These are phyloP conservation scores for Gynandropsis gynandra DNA, from an alignment of 345 rosid species.

Conservation along the genomic window DNA sequence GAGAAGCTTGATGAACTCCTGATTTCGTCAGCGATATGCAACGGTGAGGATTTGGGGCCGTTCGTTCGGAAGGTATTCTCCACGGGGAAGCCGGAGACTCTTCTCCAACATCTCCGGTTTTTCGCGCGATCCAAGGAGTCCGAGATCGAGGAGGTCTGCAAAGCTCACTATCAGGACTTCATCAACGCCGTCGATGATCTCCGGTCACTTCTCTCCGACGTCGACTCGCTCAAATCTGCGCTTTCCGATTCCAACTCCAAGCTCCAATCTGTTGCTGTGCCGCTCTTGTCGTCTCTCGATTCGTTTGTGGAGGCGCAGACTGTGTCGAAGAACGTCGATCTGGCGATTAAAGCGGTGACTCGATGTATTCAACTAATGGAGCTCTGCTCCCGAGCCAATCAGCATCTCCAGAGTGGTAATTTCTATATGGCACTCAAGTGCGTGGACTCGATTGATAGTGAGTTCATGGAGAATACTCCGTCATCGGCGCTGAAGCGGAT, in stretches of 20 bases:
- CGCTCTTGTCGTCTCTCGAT: slow-evolving; percentile 74
- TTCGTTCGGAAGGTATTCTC: slow-evolving; percentile 80
- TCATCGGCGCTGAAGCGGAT: slow-evolving; percentile 71
- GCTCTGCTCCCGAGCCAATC: slow-evolving; percentile 67
- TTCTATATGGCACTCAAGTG: slow-evolving; percentile 88
- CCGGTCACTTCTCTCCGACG: slow-evolving; percentile 94
- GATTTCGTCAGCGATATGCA: slow-evolving; percentile 83
- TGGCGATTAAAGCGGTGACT: slow-evolving; percentile 48
- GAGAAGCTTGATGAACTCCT: slow-evolving; percentile 76
- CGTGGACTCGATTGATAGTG: slow-evolving; percentile 61
- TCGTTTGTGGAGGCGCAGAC: slow-evolving; percentile 65
- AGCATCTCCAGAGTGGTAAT: slow-evolving; percentile 54
- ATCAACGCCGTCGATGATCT: slow-evolving; percentile 96
- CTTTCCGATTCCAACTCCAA: slow-evolving; percentile 78
- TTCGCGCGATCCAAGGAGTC: slow-evolving; percentile 86
- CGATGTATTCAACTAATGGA: slow-evolving; percentile 62
- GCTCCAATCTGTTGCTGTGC: slow-evolving; percentile 76
- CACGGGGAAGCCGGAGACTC: slow-evolving; percentile 76
- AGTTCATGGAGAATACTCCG: slow-evolving; percentile 53
- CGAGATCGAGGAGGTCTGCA: slow-evolving; percentile 96
- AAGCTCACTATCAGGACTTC: slow-evolving; percentile 96
- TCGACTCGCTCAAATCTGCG: slow-evolving; percentile 82
- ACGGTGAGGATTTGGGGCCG: slow-evolving; percentile 89
- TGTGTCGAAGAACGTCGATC: slow-evolving; percentile 60
- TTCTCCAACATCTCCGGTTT: slow-evolving; percentile 78